Evolutionary conservation across 75 land plant species (phyloP), one percentile per base, ranked within the genome.

Genomic region (Chamaecyparis obtusa): DNA sequence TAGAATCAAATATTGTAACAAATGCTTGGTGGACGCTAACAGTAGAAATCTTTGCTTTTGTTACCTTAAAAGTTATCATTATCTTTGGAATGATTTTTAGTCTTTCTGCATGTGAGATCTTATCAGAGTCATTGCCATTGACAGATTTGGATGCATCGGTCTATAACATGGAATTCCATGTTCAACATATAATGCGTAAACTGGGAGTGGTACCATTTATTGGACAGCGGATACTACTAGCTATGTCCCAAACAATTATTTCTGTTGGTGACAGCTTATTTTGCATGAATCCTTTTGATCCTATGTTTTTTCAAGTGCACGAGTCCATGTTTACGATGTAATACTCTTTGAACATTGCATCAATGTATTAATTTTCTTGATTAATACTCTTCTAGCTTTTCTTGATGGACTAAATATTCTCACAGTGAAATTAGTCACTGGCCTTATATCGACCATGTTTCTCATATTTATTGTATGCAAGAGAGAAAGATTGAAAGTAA

Each of bases 271-370:
- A 96, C 76, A 96, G 88, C 86, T 85, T 96, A 88, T 92, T 93
- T 75, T 90, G 89, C 86, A 89, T 91, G 89, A 96, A 95, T 88
- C 97, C 97, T 55, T 96, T 96, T 87, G 91, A 96, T 89, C 89
- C 78, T 87, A 83, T 87, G 43, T 91, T 94, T 77, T 90, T 93
- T 27, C 86, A 64, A 54, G 67, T 88, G 33, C 92, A 94, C 86
- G 88, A 88, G 39, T 91, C 88, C 78, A 89, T 93, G 92, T 94
- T 92, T 76, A 64, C 91, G 64, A 87, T 94, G 97, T 96, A 92
- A 86, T 90, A 71, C 27, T 51, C 35, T 56, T 19, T 84, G 9
- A 30, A 64, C 85, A 27, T 32, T 36, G 21, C 51, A 16, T 16
- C 36, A 36, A 13, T n/a, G 24, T 33, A 48, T 33, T 44, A 3